Conservation (phyloP, 495 filamentous ascomycete genomes). For the Podospora didyma region DNA sequence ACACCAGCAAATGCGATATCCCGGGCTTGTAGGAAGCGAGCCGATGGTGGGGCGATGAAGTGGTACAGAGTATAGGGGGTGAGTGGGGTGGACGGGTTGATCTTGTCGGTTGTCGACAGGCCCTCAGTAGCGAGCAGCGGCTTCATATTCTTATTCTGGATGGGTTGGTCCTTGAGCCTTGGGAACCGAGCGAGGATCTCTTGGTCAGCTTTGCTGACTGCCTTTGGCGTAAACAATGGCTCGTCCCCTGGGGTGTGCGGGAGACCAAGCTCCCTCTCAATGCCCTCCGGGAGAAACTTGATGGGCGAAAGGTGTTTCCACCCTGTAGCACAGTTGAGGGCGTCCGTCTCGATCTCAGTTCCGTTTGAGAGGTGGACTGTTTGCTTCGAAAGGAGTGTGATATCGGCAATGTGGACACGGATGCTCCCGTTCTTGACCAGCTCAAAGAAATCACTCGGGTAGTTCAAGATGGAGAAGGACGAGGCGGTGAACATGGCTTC, state of each 20-base stretch:
- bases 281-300: constrained; percentile 57
- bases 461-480: constrained; percentile 66
- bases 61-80: constrained; percentile 54
- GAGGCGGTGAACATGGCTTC: constrained; percentile 60
- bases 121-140: constrained; percentile 39
- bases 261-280: constrained; percentile 42
- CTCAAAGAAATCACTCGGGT: constrained; percentile 61
- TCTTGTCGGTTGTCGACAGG: constrained; percentile 26
- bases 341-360: constrained; percentile 52
- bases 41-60: constrained; percentile 65
- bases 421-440: constrained; percentile 55
- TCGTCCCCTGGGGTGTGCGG: constrained; percentile 31
- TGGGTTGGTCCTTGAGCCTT: constrained; percentile 46
- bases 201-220: constrained; percentile 47
- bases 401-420: constrained; percentile 59
- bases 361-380: constrained; percentile 56
- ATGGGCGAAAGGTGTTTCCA: constrained; percentile 64
- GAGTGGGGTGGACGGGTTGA: constrained; percentile 31
- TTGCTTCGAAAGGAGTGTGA: constrained; percentile 44
- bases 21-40: constrained; percentile 44
- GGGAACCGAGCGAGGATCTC: constrained; percentile 69
- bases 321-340: constrained; percentile 65
- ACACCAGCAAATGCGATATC: constrained; percentile 67
- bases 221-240: constrained; percentile 27
- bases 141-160: constrained; percentile 38